Conservation (phyloP, 1,284 basidiomycete species). For the Lentinus polychrous region DNA sequence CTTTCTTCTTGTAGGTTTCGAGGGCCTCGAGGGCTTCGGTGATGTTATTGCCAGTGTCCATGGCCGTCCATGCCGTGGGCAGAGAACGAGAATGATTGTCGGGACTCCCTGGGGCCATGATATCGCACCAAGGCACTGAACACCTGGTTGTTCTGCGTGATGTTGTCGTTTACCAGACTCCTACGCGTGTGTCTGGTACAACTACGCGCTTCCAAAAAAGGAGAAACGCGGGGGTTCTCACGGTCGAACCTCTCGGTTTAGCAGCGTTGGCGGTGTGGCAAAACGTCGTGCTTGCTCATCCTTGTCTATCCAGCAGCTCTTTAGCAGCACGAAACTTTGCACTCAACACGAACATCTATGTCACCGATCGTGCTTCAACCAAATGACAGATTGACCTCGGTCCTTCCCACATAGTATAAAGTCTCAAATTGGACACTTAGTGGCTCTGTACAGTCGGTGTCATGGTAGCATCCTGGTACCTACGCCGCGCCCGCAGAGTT, state of each 20-base stretch:
- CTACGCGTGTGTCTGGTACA: not conserved
- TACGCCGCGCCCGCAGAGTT: too few species aligned
- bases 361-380: too few species aligned
- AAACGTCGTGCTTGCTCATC: too few species aligned
- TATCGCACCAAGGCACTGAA: not conserved
- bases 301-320: too few species aligned
- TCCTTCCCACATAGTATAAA: too few species aligned
- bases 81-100: slow-evolving; percentile 34
- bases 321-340: too few species aligned
- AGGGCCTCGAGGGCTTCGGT: slow-evolving; percentile 63
- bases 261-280: not conserved
- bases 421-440: too few species aligned
- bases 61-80: slow-evolving; percentile 37
- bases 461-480: too few species aligned
- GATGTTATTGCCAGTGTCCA: slow-evolving; percentile 35
- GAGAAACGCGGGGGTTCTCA: too few species aligned
- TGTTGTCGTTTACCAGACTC: slow-evolving; percentile 1
- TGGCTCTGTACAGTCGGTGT: too few species aligned
- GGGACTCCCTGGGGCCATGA: slow-evolving; percentile 26
- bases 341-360: too few species aligned
- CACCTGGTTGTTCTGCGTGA: not conserved
- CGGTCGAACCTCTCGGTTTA: not conserved
- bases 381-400: too few species aligned
- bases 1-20: slow-evolving; percentile 80
- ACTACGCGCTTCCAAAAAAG: not conserved